Evolutionary conservation across 1,284 basidiomycete species (phyloP), one percentile per base, ranked within the genome.

Genomic region (Naganishia sp.): DNA sequence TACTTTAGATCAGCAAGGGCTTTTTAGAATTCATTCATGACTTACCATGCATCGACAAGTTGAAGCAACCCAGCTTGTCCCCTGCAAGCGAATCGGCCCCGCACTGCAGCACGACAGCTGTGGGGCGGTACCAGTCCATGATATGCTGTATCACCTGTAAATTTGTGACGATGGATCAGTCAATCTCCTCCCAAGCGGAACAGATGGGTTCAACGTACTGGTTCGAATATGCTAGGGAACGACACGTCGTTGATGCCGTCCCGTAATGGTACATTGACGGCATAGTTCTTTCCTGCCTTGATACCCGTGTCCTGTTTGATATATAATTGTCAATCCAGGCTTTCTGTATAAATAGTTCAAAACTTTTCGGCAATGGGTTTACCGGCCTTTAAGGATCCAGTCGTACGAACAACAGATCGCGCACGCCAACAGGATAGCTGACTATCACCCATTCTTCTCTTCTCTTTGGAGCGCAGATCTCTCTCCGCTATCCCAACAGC

Each of bases 41-140:
- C 79, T 67, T 62, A 82, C 93, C 94, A 49, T 92, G 84, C 89
- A 99, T 94, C 0, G 90, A 91, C 42, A 99, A 80, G 79, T 99
- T 99, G 84, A 99, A 95, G 72, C 92, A 92, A 9, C 96, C 95
- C 3, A 99, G 83, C 80, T 96, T 95, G 82, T 99, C 95, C 9
- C 93, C 94, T 0, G 94, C 88, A 42, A 99, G 83, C 13, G 93
- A 96, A 76, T 99, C 95, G 11, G 94, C 92, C 52, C 96, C 96
- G 74, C 95, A 97, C 77, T 99, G 95, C 2, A 99, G 84, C 1
- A 98, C 87, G 55, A 99, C 88, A 0, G 88, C 95, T 1, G 90
- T 88, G 0, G 95, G 95, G 54, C 86, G 86, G 80, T 86, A 99
- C 72, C 92, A 91, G 61, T 96, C 92, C 74, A 98, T 86, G 69